phyloP scores from a whole-genome alignment of 2,329 filamentous ascomycete genomes.

The Aspergillus sp. region DNA sequence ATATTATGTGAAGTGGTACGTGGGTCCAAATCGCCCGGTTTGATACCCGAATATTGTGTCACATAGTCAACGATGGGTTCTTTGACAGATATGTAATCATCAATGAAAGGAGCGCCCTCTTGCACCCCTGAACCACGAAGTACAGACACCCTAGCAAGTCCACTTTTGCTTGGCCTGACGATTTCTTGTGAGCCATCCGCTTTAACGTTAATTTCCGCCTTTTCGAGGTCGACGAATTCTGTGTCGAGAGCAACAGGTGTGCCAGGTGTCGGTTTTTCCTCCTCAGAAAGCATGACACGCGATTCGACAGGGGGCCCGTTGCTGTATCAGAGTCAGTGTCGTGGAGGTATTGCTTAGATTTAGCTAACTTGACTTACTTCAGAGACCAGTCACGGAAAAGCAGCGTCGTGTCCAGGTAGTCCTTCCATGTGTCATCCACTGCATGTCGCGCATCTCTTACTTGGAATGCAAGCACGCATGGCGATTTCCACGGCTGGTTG shows the following conservation, averaged over 20 bases:
- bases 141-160: constrained; percentile 89
- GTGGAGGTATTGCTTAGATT: neutral
- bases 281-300: constrained; percentile 36
- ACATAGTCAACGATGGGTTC: constrained; percentile 94
- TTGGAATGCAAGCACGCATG: constrained; percentile 85
- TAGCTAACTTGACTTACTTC: constrained; percentile 37
- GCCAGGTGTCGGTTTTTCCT: constrained; percentile 69
- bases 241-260: constrained; percentile 89
- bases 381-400: constrained; percentile 72
- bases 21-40: constrained; percentile 78
- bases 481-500: constrained; percentile 88
- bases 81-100: constrained; percentile 91
- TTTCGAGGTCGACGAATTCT: constrained; percentile 90
- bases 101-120: constrained; percentile 86
- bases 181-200: constrained; percentile 90
- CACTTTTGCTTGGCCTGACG: constrained; percentile 85
- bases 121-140: constrained; percentile 74
- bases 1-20: constrained; percentile 77
- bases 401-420: constrained; percentile 76
- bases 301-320: constrained; percentile 40
- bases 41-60: constrained; percentile 91
- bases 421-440: constrained; percentile 84
- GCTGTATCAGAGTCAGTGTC: constrained; percentile 19
- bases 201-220: constrained; percentile 94
- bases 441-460: constrained; percentile 75